Percentiles rank a stretch among this genome's conserved stretches.
Conservation (phyloP, 345 rosid species). For the Camelina sativa region DNA sequence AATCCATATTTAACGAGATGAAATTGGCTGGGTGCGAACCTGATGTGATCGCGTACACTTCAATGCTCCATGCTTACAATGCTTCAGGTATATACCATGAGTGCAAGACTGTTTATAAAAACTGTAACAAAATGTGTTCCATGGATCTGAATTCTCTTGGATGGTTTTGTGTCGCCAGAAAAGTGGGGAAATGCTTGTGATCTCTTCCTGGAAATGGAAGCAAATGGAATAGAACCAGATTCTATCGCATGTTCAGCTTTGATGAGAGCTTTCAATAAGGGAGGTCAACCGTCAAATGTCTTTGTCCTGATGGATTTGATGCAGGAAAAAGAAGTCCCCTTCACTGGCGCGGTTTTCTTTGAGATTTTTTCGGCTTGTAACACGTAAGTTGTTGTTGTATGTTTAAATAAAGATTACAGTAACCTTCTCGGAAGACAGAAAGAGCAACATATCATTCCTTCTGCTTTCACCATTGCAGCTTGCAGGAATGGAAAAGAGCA, state of each 20-base stretch:
- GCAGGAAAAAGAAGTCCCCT: slow-evolving; percentile 67
- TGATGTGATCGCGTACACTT: slow-evolving; percentile 80
- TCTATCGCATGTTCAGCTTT: slow-evolving; percentile 76
- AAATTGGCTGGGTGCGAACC: slow-evolving; percentile 67
- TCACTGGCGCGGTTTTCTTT: slow-evolving; percentile 66
- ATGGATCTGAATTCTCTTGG: slow-evolving; percentile 34
- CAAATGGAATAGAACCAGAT: slow-evolving; percentile 62
- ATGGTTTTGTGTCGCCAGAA: slow-evolving; percentile 49
- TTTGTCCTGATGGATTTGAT: slow-evolving; percentile 65
- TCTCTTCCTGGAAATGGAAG: slow-evolving; percentile 80
- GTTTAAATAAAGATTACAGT: slow-evolving; percentile 1
- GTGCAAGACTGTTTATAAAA: background rate
- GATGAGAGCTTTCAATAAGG: slow-evolving; percentile 90
- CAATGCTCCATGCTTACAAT: slow-evolving; percentile 78
- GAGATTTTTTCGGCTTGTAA: slow-evolving; percentile 88
- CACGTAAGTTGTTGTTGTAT: slow-evolving; percentile 56
- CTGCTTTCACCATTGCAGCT: slow-evolving; percentile 49
- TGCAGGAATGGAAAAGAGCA: slow-evolving; percentile 79
- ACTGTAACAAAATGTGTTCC: slow-evolving; percentile 24
- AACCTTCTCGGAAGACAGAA: background rate
- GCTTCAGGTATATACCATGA: slow-evolving; percentile 55
- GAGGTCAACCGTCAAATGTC: slow-evolving; percentile 73
- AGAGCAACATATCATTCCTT: background rate
- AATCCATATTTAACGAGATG: slow-evolving; percentile 77
- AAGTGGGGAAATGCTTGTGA: slow-evolving; percentile 71